These are phyloP conservation scores for Dictyostelium brefeldianum DNA, from an alignment of 78 protist genomes.

Conservation along the genomic window DNA sequence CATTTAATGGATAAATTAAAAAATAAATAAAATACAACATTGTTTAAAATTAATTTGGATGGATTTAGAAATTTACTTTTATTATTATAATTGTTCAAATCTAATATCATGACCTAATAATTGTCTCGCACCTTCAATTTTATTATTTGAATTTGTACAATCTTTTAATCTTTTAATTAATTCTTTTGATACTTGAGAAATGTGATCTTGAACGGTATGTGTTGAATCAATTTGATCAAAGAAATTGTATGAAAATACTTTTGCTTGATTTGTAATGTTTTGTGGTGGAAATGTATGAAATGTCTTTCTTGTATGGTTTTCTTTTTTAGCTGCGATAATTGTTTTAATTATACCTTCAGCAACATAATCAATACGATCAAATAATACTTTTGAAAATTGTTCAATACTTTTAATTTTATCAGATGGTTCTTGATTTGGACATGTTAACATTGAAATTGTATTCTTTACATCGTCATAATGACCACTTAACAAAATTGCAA, in stretches of 20 bases:
- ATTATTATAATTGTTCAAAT: not conserved
- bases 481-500: slow-evolving; percentile 19
- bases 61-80: too few species aligned
- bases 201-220: not conserved
- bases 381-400: slow-evolving; percentile 9
- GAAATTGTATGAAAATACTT: not conserved
- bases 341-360: not conserved
- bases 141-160: not conserved
- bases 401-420: slow-evolving; percentile 6
- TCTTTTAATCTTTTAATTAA: slow-evolving; percentile 3
- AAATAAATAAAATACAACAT: too few species aligned
- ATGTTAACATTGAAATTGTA: not conserved
- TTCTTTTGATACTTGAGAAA: slow-evolving; percentile 14
- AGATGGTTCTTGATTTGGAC: not conserved
- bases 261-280: not conserved
- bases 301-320: not conserved
- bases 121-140: slow-evolving; percentile 40
- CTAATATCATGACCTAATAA: slow-evolving; percentile 25
- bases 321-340: slow-evolving; percentile 1
- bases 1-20: too few species aligned
- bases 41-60: too few species aligned
- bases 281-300: not conserved
- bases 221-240: slow-evolving; percentile 21
- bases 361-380: slow-evolving; percentile 6
- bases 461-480: slow-evolving; percentile 30